A percentile compares a stretch with the other conserved stretches of the same genome.
phyloP scores from a whole-genome alignment of 805 yeast genomes.

The Grigorovia humatica region DNA sequence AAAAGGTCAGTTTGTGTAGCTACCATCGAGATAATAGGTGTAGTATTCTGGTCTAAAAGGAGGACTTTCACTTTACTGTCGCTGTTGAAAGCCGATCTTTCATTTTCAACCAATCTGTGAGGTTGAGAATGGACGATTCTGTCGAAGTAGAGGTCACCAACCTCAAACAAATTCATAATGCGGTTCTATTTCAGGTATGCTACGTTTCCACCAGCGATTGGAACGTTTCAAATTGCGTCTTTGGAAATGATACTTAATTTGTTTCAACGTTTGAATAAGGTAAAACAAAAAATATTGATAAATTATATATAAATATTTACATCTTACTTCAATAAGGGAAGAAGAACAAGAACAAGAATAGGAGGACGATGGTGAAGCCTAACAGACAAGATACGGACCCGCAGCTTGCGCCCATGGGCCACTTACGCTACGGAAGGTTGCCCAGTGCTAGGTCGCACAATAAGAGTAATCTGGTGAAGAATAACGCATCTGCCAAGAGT shows the following conservation, averaged over 20 bases:
- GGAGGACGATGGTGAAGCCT: neutral
- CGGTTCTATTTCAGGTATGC: no score
- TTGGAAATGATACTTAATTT: no score
- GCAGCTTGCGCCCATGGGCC: neutral
- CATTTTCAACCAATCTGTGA: conserved; percentile 2
- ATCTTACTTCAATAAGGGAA: conserved; percentile 3
- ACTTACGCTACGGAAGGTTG: neutral
- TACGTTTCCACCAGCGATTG: no score
- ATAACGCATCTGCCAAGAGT: conserved; percentile 26
- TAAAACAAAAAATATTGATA: no score
- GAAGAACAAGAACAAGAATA: conserved; percentile 9
- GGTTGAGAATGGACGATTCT: conserved; percentile 29
- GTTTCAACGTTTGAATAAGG: no score
- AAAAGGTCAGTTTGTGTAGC: conserved; percentile 80
- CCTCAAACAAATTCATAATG: conserved; percentile 38
- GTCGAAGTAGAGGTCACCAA: conserved; percentile 36
- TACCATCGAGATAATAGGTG: conserved; percentile 76
- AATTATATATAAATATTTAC: no score
- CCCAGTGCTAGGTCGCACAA: neutral
- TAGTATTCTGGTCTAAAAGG: conserved; percentile 69
- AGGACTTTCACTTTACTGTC: conserved; percentile 50
- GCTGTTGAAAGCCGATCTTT: neutral
- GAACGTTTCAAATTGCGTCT: no score
- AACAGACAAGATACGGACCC: neutral
- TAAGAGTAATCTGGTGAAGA: conserved; percentile 13